Conservation (phyloP, 129 eudicot genomes). For the Smallanthus sonchifolius region DNA sequence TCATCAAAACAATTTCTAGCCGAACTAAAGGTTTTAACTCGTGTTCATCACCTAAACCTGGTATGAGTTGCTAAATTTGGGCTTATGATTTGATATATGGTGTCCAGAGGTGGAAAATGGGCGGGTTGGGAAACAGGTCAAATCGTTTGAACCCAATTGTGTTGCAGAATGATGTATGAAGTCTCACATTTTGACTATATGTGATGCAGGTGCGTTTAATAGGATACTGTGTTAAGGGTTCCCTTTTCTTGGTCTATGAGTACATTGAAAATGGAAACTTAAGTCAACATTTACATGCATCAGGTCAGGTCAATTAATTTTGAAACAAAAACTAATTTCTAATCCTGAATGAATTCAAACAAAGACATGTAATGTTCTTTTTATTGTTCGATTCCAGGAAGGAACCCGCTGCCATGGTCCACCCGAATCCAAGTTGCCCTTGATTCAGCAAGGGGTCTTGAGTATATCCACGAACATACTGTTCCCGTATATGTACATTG, state of each 20-base stretch:
- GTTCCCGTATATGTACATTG: constrained; percentile 37
- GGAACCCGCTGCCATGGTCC: constrained; percentile 71
- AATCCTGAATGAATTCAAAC: neutral
- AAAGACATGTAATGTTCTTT: neutral
- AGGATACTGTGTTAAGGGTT: constrained; percentile 86
- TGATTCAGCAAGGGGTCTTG: constrained; percentile 95
- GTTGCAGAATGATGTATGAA: neutral
- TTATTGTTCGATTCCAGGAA: constrained; percentile 32
- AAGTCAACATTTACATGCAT: constrained; percentile 77
- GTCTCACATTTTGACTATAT: neutral
- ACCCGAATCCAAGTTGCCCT: constrained; percentile 83
- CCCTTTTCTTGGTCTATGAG: constrained; percentile 82
- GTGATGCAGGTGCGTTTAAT: constrained; percentile 77
- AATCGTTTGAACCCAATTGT: too few species aligned
- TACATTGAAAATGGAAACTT: constrained; percentile 87
- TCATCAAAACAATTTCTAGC: constrained; percentile 78
- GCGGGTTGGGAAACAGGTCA: neutral
- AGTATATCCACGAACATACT: constrained; percentile 26
- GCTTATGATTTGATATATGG: neutral
- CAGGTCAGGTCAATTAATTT: constrained; percentile 50
- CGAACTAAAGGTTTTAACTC: constrained; percentile 81
- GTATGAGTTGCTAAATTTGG: constrained; percentile 30
- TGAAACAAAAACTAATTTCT: neutral
- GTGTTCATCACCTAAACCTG: constrained; percentile 91
- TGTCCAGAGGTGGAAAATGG: neutral